These are phyloP conservation scores for Rhipidocladum racemiflorum DNA, from an alignment of 176 grass and related monocot genomes.

Conservation along the genomic window DNA sequence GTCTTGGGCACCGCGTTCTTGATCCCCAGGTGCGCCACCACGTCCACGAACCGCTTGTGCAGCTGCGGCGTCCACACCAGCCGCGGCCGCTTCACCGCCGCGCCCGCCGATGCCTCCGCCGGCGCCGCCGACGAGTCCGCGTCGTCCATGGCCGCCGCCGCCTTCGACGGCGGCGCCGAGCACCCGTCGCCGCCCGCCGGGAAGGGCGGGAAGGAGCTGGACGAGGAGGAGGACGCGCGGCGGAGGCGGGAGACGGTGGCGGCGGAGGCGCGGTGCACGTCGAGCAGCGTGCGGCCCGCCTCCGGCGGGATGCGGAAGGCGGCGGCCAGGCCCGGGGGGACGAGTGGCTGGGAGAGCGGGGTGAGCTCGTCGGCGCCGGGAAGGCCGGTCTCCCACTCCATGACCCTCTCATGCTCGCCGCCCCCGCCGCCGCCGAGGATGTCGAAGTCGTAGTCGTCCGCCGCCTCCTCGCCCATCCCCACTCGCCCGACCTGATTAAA, in stretches of 20 bases:
- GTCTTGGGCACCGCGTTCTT: constrained; percentile 92
- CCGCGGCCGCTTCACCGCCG: constrained; percentile 40
- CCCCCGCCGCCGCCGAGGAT: not conserved
- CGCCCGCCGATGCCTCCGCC: not conserved
- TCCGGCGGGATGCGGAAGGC: constrained; percentile 86
- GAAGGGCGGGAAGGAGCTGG: constrained; percentile 1
- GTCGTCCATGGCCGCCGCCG: constrained; percentile 3
- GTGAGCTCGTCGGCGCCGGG: constrained; percentile 57
- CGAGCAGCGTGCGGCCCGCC: constrained; percentile 51
- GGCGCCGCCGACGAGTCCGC: constrained; percentile 17
- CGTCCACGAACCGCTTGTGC: constrained; percentile 94
- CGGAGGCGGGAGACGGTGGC: constrained; percentile 62
- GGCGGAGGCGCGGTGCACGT: constrained; percentile 67
- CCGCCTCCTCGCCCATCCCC: constrained; percentile 52
- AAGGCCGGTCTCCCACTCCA: constrained; percentile 77
- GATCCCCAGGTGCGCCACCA: constrained; percentile 88
- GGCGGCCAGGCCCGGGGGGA: constrained; percentile 57
- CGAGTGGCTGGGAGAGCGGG: constrained; percentile 68
- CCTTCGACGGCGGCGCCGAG: not conserved
- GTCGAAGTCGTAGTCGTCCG: constrained; percentile 25
- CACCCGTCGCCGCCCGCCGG: not conserved
- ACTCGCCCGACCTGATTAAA: not conserved
- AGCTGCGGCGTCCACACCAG: constrained; percentile 96
- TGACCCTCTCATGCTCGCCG: constrained; percentile 31
- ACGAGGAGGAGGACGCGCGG: constrained; percentile 5